Conservation (phyloP, 768 basidiomycete species). For the Amanita molliuscula region DNA sequence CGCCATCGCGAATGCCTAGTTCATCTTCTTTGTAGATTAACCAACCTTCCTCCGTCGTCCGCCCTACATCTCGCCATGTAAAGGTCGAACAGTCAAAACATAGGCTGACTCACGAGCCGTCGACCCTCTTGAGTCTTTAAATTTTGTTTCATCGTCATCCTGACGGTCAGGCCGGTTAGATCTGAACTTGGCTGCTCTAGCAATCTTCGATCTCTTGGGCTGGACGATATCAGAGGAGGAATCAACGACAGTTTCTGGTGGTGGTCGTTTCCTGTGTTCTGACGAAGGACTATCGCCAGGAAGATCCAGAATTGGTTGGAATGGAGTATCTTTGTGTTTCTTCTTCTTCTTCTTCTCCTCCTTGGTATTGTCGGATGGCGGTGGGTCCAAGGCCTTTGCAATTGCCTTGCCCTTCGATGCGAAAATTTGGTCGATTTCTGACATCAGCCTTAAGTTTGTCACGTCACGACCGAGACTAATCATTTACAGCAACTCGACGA, state of each 20-base stretch:
- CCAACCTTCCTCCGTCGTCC: constrained; percentile 74
- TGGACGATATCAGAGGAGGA: constrained; percentile 31
- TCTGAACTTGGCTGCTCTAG: constrained; percentile 9
- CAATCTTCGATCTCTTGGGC: constrained; percentile 30
- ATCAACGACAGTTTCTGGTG: constrained; percentile 58
- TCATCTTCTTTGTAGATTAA: constrained; percentile 76
- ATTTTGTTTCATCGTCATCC: constrained; percentile 34
- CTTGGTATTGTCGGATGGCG: constrained; percentile 18
- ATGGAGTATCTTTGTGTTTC: constrained; percentile 28
- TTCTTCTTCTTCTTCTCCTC: constrained; percentile 43
- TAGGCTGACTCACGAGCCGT: constrained; percentile 45
- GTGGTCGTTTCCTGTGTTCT: constrained; percentile 25
- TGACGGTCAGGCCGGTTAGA: constrained; percentile 14
- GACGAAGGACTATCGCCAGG: not conserved
- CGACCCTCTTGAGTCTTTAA: constrained; percentile 68
- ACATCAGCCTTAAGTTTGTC: constrained; percentile 27
- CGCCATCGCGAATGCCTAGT: constrained; percentile 54
- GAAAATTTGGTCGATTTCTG: constrained; percentile 85
- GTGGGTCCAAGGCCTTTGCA: constrained; percentile 17
- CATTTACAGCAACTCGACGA: too few species aligned
- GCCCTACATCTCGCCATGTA: constrained; percentile 34
- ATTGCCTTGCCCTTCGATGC: constrained; percentile 31
- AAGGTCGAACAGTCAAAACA: constrained; percentile 4
- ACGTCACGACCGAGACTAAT: constrained; percentile 8
- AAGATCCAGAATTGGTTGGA: constrained; percentile 19